Evolutionary conservation across 805 yeast genomes (phyloP).

Genomic region (Metschnikowia lunata): DNA sequence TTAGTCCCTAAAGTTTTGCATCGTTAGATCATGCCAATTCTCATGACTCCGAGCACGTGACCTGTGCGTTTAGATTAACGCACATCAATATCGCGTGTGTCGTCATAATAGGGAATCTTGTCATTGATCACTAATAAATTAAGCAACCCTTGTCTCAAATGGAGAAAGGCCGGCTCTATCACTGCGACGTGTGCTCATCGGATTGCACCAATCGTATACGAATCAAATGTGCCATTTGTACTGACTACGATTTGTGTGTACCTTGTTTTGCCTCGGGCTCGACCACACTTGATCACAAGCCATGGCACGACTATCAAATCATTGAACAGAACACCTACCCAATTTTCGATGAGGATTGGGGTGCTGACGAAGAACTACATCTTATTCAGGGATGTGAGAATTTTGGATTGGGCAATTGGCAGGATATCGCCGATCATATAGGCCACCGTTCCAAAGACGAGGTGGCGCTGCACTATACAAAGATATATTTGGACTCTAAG

Average conservation of each 20-base stretch:
- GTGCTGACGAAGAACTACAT: constrained; percentile 93
- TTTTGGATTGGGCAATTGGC: constrained; percentile 95
- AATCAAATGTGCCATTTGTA: constrained; percentile 86
- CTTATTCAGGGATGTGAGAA: constrained; percentile 90
- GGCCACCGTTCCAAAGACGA: constrained; percentile 92
- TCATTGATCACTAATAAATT: too few relatives aligned
- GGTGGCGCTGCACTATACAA: constrained; percentile 76
- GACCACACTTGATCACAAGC: constrained; percentile 79
- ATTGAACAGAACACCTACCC: constrained; percentile 96
- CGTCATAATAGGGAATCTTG: too few relatives aligned
- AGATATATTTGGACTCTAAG: constrained; percentile 61
- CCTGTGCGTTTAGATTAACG: too few relatives aligned
- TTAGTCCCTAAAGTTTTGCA: too few relatives aligned
- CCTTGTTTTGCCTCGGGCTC: constrained; percentile 91
- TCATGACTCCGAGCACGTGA: too few relatives aligned
- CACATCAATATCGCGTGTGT: too few relatives aligned
- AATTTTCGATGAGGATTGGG: constrained; percentile 87
- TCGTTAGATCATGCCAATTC: too few relatives aligned
- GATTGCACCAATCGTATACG: constrained; percentile 93
- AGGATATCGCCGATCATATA: constrained; percentile 93
- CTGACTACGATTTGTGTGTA: constrained; percentile 95
- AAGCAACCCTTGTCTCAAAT: constrained; percentile 12
- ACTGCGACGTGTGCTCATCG: constrained; percentile 94
- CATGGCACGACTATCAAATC: constrained; percentile 88
- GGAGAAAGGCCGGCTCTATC: constrained; percentile 50